phyloP scores from a whole-genome alignment of 805 yeast genomes.

The Zygotorulaspora danielsina region DNA sequence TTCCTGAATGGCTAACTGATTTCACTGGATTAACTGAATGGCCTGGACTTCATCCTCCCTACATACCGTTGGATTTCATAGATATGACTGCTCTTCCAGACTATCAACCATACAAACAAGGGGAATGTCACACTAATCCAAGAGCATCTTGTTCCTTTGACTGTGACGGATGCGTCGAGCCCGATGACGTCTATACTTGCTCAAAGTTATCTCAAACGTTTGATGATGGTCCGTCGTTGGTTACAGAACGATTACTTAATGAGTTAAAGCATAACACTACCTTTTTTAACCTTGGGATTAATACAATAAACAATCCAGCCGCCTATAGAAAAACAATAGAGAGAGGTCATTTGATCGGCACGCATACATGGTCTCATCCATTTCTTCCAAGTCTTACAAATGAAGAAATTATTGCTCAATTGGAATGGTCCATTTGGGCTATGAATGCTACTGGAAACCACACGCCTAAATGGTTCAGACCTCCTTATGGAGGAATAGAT shows the following conservation, averaged over 20 bases:
- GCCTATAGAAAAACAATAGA: constrained; percentile 52
- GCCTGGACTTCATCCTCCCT: constrained; percentile 90
- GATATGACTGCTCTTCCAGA: constrained; percentile 51
- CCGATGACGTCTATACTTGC: constrained; percentile 76
- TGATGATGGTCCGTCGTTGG: constrained; percentile 89
- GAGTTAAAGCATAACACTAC: constrained; percentile 58
- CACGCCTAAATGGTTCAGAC: constrained; percentile 89
- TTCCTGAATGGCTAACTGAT: constrained; percentile 76
- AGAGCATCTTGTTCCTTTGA: constrained; percentile 74
- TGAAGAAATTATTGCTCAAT: constrained; percentile 80
- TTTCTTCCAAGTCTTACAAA: constrained; percentile 74
- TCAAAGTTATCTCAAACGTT: constrained; percentile 76
- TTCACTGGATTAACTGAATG: constrained; percentile 71
- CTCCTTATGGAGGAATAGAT: constrained; percentile 95
- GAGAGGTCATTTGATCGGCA: constrained; percentile 74
- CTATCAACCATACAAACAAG: constrained; percentile 47
- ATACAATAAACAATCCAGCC: constrained; percentile 73
- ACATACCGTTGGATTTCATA: constrained; percentile 72
- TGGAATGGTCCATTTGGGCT: constrained; percentile 97
- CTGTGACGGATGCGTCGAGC: constrained; percentile 71
- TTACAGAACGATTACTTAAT: constrained; percentile 57
- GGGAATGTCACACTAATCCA: constrained; percentile 50
- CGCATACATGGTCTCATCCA: constrained; percentile 92
- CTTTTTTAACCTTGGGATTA: constrained; percentile 80
- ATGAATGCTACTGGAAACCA: constrained; percentile 91